Base-by-base conservation (phyloP, 768 basidiomycete genomes). In the Boletus coccyginus region DNA sequence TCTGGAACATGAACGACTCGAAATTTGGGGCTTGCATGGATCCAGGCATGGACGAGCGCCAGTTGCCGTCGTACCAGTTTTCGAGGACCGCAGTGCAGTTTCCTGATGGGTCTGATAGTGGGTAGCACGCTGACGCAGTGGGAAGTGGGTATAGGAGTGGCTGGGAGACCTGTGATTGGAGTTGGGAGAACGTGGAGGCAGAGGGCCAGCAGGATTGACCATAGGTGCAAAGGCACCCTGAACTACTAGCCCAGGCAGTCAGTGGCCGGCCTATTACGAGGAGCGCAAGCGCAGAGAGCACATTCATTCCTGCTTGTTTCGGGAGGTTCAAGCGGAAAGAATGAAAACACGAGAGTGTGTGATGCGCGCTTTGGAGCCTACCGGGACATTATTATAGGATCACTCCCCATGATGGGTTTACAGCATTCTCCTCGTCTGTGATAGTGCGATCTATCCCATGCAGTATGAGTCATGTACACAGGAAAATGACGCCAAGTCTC, bases 11-110 rank as follows among this genome's bases (percentile, higher is more conserved):
- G 48, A 66, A 78, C 33, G 62, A 72, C 61, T 71, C 75, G 36
- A 60, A 74, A 40, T 75, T 73, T 0, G 63, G 48, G 8, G 53
- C 46, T 55, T 80, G 70, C 73, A 76, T 74, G 1, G 75, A 67
- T 3, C 79, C 78, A 9, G 78, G 62, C 16, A 75, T 67, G 29
- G 72, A 66, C 0, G 78, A 58, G 1, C 77, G 75, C 78, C 78
- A 80, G 46, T 51, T 66, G 0, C 76, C 75, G 39, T 79, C 66
- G 7, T 10, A 7, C 55, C 69, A 71, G 10, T 68, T 64, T 2
- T 58, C 53, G 5, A 53, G 43, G 11, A 77, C 70, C 0, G 62
- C 71, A 0, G 66, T 57, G 56, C 80, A 80, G 43, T 77, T 75
- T 1, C 71, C 73, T 5, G 74, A 74, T 3, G 74, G 69, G 12